Base-by-base conservation (phyloP, 768 basidiomycete species). In the Lentinus brumalis region DNA sequence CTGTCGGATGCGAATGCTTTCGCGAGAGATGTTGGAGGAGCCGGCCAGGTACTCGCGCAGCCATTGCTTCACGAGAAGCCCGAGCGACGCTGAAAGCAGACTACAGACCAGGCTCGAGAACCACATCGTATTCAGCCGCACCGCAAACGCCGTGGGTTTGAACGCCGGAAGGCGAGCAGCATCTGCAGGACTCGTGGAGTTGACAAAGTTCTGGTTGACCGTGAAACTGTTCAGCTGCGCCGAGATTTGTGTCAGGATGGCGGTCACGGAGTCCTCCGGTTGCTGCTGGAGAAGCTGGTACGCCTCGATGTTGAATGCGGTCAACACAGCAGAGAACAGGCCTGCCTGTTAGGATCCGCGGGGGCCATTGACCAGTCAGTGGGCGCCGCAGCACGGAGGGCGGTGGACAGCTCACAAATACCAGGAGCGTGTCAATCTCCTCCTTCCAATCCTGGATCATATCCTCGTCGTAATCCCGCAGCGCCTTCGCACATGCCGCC, bases 1-100 rank as follows among this genome's bases (percentile, higher is more conserved):
- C n/a, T 72, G 71, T 8, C 70, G 69, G 21, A 63, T 58, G 26
- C 66, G 64, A 4, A 61, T 65, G 46, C 66, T 61, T 38, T 65
- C 65, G n/a, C 68, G 64, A 3, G 71, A 54, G 26, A 66, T 57
- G n/a, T 60, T 65, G 18, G 68, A 65, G 12, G 61, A 54, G 26
- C 61, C 62, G n/a, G 66, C 57, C 35, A 60, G 55, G 44, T 71
- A 59, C n/a, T 67, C 61, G 31, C 62, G 62, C 51, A 66, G 53
- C 65, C 67, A 68, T 51, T 66, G 65, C 54, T 68, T 68, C 30
- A 65, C 60, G 7, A 64, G 57, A 9, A 68, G 58, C 39, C 60
- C 65, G 15, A 68, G 57, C n/a, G 59, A 68, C 3, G 65, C 67
- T 11, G 65, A 45, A 0, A 57, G 41, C 16, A 66, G 56, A 30